Base-by-base conservation (phyloP, 371 early-diverging fungal species). In the Mucor saturninus region DNA sequence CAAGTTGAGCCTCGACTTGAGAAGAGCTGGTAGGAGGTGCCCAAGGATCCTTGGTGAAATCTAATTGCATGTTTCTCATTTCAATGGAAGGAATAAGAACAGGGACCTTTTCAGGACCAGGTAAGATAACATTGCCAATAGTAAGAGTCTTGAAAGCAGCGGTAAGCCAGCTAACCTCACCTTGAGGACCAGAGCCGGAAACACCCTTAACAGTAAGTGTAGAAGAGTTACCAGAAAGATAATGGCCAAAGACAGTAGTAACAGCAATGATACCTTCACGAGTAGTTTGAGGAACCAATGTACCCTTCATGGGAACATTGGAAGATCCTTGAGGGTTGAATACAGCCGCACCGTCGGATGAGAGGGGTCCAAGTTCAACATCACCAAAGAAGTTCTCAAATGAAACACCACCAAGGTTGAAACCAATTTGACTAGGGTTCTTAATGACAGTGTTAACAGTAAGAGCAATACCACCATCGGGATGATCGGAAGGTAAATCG, bases 391-490 rank as follows among this genome's bases (percentile, higher is more conserved):
- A 71, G 9, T 72, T 61, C 6, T 69, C 62, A 57, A 82, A 79
- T 2, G 45, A 52, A 54, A 61, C 80, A 56, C 75, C 72, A 15
- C 54, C 56, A 26, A 82, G 65, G 15, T 69, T 57, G 72, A 87
- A 83, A 61, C 88, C 88, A 39, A 87, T 74, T 65, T 83, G 85
- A 59, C 80, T 78, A 11, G 88, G 88, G 63, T 77, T 77, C 53
- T 67, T 72, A 54, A 87, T 79, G 5, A 73, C 66, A 13, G 86
- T 83, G 10, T 73, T 26, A 46, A 83, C 78, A 30, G 67, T 74
- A 37, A 88, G 68, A 9, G 80, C 75, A 61, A 88, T 86, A 76
- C 86, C 86, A 54, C 82, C 81, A 26, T 55, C 65, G 51, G 86
- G 82, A 55, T 84, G 84, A 56, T 86, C 78, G 13, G 81, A 61